A percentile compares a stretch with the other conserved stretches of the same genome.
Evolutionary conservation across 1,139 yeast species (phyloP).

Genomic region (Saccharomycopsis hybrid): DNA sequence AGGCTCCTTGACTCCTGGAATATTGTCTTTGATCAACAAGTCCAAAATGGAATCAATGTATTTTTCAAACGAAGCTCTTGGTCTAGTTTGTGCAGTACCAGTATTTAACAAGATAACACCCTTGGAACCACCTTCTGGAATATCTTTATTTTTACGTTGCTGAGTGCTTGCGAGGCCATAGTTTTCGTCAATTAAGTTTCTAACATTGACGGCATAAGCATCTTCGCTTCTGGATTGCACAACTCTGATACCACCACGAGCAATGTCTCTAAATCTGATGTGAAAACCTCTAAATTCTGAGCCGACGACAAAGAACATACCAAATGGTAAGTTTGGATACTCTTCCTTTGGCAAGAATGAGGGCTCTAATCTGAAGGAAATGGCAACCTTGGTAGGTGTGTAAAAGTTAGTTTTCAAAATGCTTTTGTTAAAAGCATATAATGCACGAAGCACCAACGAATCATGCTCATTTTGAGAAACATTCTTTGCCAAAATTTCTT

Average conservation of each 20-base stretch:
- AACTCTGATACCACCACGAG: constrained; percentile 97
- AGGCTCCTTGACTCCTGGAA: constrained; percentile 75
- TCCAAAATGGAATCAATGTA: constrained; percentile 90
- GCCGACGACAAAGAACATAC: constrained; percentile 94
- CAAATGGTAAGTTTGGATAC: constrained; percentile 89
- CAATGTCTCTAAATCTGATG: constrained; percentile 92
- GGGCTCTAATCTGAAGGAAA: constrained; percentile 87
- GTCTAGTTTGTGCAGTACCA: constrained; percentile 73
- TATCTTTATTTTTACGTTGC: constrained; percentile 95
- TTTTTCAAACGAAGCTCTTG: constrained; percentile 84
- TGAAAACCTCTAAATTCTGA: constrained; percentile 97
- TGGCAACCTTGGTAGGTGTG: constrained; percentile 89
- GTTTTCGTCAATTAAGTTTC: constrained; percentile 92
- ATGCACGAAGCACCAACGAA: constrained; percentile 72
- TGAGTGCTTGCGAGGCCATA: constrained; percentile 94
- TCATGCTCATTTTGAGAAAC: constrained; percentile 81
- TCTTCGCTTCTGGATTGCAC: constrained; percentile 84
- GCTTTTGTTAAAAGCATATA: constrained; percentile 77
- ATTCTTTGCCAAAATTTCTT: constrained; percentile 56
- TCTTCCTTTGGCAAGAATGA: constrained; percentile 75
- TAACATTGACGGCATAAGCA: constrained; percentile 77
- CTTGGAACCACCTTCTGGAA: constrained; percentile 98
- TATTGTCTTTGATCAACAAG: constrained; percentile 62
- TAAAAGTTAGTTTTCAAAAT: constrained; percentile 91
- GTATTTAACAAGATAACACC: constrained; percentile 89